Evolutionary conservation across 2,329 filamentous ascomycete species (phyloP).

Genomic region (Alternaria consortialis): DNA sequence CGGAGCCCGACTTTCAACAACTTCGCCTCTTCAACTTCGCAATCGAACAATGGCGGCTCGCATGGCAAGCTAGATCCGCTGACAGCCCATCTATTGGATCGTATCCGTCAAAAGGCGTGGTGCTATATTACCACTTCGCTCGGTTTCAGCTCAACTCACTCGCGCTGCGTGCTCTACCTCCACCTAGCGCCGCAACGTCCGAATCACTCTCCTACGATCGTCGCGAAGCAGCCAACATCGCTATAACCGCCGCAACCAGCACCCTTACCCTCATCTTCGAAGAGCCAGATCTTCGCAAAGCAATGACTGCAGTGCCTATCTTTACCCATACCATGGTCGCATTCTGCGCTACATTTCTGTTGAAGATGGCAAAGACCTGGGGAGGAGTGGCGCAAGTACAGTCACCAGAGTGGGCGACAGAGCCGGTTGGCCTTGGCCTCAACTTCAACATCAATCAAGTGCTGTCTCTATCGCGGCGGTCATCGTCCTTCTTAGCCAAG

Average conservation of each 20-base stretch:
- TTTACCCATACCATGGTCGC: slow-evolving; percentile 64
- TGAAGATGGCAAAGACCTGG: slow-evolving; percentile 59
- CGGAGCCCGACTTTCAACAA: slow-evolving; percentile 50
- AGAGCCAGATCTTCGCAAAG: slow-evolving; percentile 56
- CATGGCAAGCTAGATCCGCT: slow-evolving; percentile 48
- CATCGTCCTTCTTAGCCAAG: slow-evolving; percentile 36
- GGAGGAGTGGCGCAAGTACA: slow-evolving; percentile 47
- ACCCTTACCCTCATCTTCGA: slow-evolving; percentile 59
- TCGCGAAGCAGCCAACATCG: slow-evolving; percentile 52
- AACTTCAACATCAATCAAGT: slow-evolving; percentile 46
- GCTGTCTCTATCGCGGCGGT: slow-evolving; percentile 36
- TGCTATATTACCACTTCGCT: slow-evolving; percentile 64
- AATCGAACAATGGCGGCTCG: slow-evolving; percentile 55
- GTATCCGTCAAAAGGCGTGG: slow-evolving; percentile 59
- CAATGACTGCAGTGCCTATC: slow-evolving; percentile 58
- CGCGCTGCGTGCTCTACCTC: slow-evolving; percentile 53
- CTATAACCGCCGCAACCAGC: slow-evolving; percentile 58
- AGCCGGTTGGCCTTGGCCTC: slow-evolving; percentile 38
- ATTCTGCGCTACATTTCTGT: slow-evolving; percentile 62
- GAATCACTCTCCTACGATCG: slow-evolving; percentile 55
- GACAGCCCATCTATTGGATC: slow-evolving; percentile 42
- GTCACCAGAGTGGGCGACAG: slow-evolving; percentile 38
- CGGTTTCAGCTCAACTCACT: slow-evolving; percentile 63
- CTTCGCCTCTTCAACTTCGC: slow-evolving; percentile 54
- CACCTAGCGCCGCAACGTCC: slow-evolving; percentile 57